phyloP scores from a whole-genome alignment of 345 rosid genomes.

The Rhodamnia rubescens region DNA sequence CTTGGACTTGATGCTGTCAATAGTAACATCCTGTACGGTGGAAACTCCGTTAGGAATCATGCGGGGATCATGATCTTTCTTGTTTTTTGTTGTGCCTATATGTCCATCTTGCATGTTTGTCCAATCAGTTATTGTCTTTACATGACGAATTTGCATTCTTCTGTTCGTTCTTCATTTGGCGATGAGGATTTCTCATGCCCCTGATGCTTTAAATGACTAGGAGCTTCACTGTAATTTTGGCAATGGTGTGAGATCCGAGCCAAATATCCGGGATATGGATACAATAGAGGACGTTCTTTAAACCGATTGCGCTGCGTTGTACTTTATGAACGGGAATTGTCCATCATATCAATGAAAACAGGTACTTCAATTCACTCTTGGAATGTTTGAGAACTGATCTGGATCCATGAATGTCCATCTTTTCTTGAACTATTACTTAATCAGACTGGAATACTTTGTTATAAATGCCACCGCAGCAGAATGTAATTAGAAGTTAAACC shows the following conservation, averaged over 20 bases:
- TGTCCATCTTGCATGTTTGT: rapidly evolving
- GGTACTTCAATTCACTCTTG: not conserved
- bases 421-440: not conserved
- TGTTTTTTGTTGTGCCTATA: not conserved
- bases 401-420: not conserved
- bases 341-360: not conserved
- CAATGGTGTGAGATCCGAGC: not conserved
- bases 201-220: not conserved
- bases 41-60: not conserved
- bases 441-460: not conserved
- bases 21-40: rapidly evolving
- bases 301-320: rapidly evolving
- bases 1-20: not conserved
- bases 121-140: not conserved
- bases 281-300: not conserved
- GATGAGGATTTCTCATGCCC: not conserved
- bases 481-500: not conserved
- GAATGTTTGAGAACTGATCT: not conserved
- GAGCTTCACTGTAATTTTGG: not conserved
- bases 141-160: not conserved
- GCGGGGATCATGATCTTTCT: not conserved
- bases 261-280: not conserved
- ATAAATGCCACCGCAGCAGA: not conserved
- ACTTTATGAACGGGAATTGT: not conserved
- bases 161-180: not conserved